Evolutionary conservation across 805 yeast species (phyloP), one percentile per base, ranked within the genome.

Genomic region (Torulaspora microellipsoides): DNA sequence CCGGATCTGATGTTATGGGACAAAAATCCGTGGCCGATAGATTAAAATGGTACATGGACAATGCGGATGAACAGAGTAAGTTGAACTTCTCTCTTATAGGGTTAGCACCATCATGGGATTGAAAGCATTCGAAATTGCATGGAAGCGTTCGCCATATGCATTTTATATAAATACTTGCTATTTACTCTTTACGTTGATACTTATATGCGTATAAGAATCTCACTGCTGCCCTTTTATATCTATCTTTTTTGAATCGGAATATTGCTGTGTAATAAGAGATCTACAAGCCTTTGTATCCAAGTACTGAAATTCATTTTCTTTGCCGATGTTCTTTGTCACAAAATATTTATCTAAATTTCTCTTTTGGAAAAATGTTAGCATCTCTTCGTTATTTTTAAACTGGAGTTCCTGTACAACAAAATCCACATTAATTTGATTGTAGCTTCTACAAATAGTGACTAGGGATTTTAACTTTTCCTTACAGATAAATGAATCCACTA

Each of bases 191-290:
- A 17, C 3, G 3, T 34, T 17, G 14, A 23, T 12, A 34, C 32
- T 8, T 23, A 29, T 38, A 35, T 34, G 12, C 32, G 14, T 27
- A 20, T 15, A 13, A 13, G 15, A 20, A 17, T 25, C 47, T 48
- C n/a, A 57, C 14, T 44, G 66, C 65, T 90, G 97, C 1, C 98
- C 98, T 69, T 90, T 90, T 49, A 91, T 89, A 59, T 90, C 97
- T 11, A 90, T 80, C 57, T 73, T 82, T 47, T 68, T 76, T 52
- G 73, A 67, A 37, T 53, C 64, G 48, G 62, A 64, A 51, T 64
- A 70, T 37, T 57, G 67, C 48, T 47, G 61, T 48, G 67, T 60
- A 3, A 80, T 62, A 0, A 58, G 56, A 0, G 66, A 12, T 46
- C 66, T 59, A 45, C 75, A 60, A 2, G 57, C 47, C 34, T 46